A percentile compares a stretch with the other conserved stretches of the same genome.
phyloP scores from a whole-genome alignment of 352 stramenopile species.

The Peronospora farinosa region DNA sequence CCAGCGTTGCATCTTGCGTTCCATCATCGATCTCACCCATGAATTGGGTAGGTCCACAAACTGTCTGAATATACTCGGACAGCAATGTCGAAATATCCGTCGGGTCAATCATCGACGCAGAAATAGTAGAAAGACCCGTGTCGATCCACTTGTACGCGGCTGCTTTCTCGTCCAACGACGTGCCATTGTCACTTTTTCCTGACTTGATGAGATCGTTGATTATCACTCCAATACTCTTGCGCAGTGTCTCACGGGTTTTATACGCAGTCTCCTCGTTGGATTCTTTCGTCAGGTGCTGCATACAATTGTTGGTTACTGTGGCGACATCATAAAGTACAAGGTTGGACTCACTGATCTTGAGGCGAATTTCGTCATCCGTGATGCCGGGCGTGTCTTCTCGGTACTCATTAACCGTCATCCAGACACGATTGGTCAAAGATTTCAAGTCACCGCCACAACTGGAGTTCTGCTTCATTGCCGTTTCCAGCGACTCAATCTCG shows the following conservation, averaged over 20 bases:
- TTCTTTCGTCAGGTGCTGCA: conserved; percentile 23
- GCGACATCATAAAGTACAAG: conserved; percentile 46
- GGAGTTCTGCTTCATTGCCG: conserved; percentile 24
- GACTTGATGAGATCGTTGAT: conserved; percentile 49
- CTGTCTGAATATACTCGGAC: conserved; percentile 50
- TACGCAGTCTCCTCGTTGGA: conserved; percentile 26
- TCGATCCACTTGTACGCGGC: conserved; percentile 36
- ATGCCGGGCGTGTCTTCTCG: conserved; percentile 21
- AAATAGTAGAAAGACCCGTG: conserved; percentile 21
- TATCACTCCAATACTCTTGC: conserved; percentile 50
- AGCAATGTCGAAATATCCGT: conserved; percentile 40
- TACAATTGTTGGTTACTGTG: conserved; percentile 36
- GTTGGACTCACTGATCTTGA: conserved; percentile 32
- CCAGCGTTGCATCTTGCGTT: conserved; percentile 28
- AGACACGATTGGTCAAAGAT: conserved; percentile 37
- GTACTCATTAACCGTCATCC: conserved; percentile 36
- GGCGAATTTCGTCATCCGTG: conserved; percentile 37
- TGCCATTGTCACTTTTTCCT: conserved; percentile 34
- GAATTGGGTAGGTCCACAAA: conserved; percentile 52
- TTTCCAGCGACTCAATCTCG: conserved; percentile 23
- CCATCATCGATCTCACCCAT: conserved; percentile 57
- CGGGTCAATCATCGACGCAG: conserved; percentile 31
- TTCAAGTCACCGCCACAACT: conserved; percentile 36
- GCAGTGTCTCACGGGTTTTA: conserved; percentile 40
- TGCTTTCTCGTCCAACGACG: conserved; percentile 29